A percentile compares a stretch with the other conserved stretches of the same genome.
Conservation (phyloP, 495 filamentous ascomycete genomes). For the Terfezia claveryi region DNA sequence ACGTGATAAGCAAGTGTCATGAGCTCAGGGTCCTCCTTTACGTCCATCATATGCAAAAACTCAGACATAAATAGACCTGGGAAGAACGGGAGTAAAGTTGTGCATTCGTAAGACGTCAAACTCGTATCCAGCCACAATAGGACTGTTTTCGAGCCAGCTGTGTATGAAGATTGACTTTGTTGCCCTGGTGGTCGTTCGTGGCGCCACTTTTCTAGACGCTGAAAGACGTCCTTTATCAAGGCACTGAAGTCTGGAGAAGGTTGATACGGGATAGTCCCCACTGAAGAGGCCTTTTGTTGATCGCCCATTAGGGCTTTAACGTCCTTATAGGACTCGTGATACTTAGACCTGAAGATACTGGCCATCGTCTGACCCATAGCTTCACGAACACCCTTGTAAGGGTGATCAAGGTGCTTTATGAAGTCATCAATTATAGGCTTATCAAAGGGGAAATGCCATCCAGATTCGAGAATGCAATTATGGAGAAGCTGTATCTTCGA, state of each 20-base stretch:
- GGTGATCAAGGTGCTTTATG: conserved; percentile 77
- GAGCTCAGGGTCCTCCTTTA: conserved; percentile 93
- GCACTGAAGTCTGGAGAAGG: conserved; percentile 50
- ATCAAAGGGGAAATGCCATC: conserved; percentile 90
- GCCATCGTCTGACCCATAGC: conserved; percentile 79
- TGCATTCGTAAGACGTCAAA: conserved; percentile 79
- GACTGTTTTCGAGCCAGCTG: conserved; percentile 86
- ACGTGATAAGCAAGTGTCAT: conserved; percentile 91
- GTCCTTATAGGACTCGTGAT: conserved; percentile 77
- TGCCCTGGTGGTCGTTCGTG: conserved; percentile 65
- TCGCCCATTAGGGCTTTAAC: conserved; percentile 49
- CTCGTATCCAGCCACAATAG: conserved; percentile 87
- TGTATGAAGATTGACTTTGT: conserved; percentile 85
- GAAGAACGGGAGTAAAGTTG: conserved; percentile 76
- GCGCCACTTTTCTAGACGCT: conserved; percentile 67
- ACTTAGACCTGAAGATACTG: conserved; percentile 65
- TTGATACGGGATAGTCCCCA: conserved; percentile 66
- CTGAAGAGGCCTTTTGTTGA: conserved; percentile 57
- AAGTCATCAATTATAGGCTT: conserved; percentile 79
- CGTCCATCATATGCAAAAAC: conserved; percentile 98
- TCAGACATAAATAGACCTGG: conserved; percentile 70
- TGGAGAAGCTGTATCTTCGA: conserved; percentile 85
- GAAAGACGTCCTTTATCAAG: conserved; percentile 57
- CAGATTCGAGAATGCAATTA: conserved; percentile 64
- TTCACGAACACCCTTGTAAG: conserved; percentile 87